phyloP scores from a whole-genome alignment of 2,329 filamentous ascomycete species.

The Ceratocystis papillata region DNA sequence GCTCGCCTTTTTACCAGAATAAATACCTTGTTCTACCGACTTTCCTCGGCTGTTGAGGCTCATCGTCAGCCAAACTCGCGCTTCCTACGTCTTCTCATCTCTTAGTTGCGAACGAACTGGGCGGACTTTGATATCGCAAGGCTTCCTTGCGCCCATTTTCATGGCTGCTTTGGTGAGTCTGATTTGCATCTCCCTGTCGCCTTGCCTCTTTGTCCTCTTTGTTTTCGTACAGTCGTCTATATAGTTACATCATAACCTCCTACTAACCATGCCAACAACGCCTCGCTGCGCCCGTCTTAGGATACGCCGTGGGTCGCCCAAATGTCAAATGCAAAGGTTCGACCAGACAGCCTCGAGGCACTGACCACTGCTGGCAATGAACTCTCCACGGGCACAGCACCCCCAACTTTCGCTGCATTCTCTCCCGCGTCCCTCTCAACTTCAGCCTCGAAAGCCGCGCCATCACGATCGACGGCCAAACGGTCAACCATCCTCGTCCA shows the following conservation, averaged over 20 bases:
- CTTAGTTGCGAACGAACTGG: too few relatives aligned
- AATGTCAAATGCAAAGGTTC: slow-evolving; percentile 25
- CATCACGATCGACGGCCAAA: slow-evolving; percentile 48
- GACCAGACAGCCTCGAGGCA: slow-evolving; percentile 22
- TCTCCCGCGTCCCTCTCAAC: slow-evolving; percentile 70
- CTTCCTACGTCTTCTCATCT: background rate
- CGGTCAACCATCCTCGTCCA: slow-evolving; percentile 89
- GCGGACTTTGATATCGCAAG: background rate
- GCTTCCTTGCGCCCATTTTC: slow-evolving; percentile 10
- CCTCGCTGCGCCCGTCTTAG: slow-evolving; percentile 6
- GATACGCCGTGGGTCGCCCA: slow-evolving; percentile 26
- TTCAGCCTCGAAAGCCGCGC: slow-evolving; percentile 36
- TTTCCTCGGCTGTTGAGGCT: background rate
- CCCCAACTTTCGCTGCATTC: slow-evolving; percentile 78
- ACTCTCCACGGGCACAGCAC: slow-evolving; percentile 33
- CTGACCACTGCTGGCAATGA: slow-evolving; percentile 19
- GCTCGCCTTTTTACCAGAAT: background rate
- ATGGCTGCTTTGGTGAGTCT: slow-evolving; percentile 24
- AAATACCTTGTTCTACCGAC: background rate
- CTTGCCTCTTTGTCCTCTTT: background rate
- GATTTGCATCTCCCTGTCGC: background rate
- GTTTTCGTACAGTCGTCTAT: background rate
- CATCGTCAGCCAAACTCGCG: background rate
- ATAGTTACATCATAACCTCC: background rate
- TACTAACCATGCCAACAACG: slow-evolving; percentile 6